A percentile compares a stretch with the other conserved stretches of the same genome.
Conservation (phyloP, 1,139 yeast species). For the Zygosaccharomyces pseudobailii region DNA sequence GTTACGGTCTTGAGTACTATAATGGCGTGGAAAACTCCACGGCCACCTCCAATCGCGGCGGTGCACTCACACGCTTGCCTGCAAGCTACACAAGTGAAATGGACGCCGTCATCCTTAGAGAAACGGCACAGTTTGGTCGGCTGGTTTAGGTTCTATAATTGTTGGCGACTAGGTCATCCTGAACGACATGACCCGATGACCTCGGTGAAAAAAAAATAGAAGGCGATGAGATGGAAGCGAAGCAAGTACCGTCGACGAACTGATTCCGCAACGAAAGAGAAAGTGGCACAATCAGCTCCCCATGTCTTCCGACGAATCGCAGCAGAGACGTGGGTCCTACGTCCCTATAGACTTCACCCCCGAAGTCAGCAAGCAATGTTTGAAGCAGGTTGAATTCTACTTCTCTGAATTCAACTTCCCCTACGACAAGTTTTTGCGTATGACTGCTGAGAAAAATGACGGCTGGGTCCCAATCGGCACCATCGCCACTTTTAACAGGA, state of each 20-base stretch:
- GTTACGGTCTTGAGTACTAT: slow-evolving; percentile 30
- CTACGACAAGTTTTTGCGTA: slow-evolving; percentile 83
- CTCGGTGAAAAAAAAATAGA: slow-evolving; percentile 2
- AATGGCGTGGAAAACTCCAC: slow-evolving; percentile 26
- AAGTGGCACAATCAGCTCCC: background rate
- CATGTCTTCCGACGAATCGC: slow-evolving; percentile 11
- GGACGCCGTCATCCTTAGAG: slow-evolving; percentile 26
- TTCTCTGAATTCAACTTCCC: slow-evolving; percentile 91
- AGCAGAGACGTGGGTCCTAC: slow-evolving; percentile 31
- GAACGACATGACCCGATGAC: slow-evolving; percentile 2
- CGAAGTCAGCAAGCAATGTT: slow-evolving; percentile 45
- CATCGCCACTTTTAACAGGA: slow-evolving; percentile 85
- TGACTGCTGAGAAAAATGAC: slow-evolving; percentile 79
- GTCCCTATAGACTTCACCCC: slow-evolving; percentile 36
- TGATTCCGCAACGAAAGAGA: background rate
- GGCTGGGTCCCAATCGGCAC: slow-evolving; percentile 96
- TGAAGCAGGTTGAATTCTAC: slow-evolving; percentile 90
- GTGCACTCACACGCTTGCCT: slow-evolving; percentile 22
- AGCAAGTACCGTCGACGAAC: background rate
- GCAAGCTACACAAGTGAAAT: slow-evolving; percentile 22
- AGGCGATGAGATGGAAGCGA: slow-evolving; percentile 1
- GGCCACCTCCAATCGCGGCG: slow-evolving; percentile 9
- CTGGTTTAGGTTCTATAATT: background rate
- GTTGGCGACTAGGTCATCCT: background rate
- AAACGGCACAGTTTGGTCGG: slow-evolving; percentile 15